phyloP scores from a whole-genome alignment of 805 yeast species.

The Saturnispora galanensis region DNA sequence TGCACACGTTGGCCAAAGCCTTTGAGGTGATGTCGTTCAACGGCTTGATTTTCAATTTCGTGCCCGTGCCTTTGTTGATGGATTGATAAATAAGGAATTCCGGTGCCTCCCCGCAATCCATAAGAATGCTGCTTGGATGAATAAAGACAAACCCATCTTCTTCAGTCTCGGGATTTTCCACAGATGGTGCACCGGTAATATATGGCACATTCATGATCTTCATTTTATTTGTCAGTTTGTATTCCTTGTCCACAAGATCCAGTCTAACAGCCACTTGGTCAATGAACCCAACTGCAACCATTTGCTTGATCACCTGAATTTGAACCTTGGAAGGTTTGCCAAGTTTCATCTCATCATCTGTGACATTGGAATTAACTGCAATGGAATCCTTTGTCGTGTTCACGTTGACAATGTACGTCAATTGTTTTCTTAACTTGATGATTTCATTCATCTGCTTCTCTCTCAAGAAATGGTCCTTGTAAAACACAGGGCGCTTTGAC shows the following conservation, averaged over 20 bases:
- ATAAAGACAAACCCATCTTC: slow-evolving; percentile 57
- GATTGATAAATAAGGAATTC: slow-evolving; percentile 66
- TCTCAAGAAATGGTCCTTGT: slow-evolving; percentile 57
- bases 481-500: slow-evolving; percentile 36
- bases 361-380: slow-evolving; percentile 35
- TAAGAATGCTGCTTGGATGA: slow-evolving; percentile 67
- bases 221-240: slow-evolving; percentile 47
- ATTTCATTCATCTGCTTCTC: slow-evolving; percentile 82
- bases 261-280: slow-evolving; percentile 86
- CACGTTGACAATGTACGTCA: slow-evolving; percentile 61
- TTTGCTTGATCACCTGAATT: slow-evolving; percentile 74
- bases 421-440: slow-evolving; percentile 66
- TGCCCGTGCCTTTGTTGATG: slow-evolving; percentile 44
- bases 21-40: slow-evolving; percentile 67
- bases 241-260: slow-evolving; percentile 58
- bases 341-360: slow-evolving; percentile 38
- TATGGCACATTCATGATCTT: slow-evolving; percentile 56
- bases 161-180: slow-evolving; percentile 23
- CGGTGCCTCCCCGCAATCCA: slow-evolving; percentile 54
- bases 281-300: slow-evolving; percentile 84
- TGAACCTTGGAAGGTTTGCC: slow-evolving; percentile 62
- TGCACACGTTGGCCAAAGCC: slow-evolving; percentile 71
- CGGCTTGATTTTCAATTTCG: slow-evolving; percentile 56
- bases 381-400: slow-evolving; percentile 52
- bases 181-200: slow-evolving; percentile 40